These are phyloP conservation scores for Sporothrix mexicana DNA, from an alignment of 2,329 filamentous ascomycete genomes.

Conservation along the genomic window DNA sequence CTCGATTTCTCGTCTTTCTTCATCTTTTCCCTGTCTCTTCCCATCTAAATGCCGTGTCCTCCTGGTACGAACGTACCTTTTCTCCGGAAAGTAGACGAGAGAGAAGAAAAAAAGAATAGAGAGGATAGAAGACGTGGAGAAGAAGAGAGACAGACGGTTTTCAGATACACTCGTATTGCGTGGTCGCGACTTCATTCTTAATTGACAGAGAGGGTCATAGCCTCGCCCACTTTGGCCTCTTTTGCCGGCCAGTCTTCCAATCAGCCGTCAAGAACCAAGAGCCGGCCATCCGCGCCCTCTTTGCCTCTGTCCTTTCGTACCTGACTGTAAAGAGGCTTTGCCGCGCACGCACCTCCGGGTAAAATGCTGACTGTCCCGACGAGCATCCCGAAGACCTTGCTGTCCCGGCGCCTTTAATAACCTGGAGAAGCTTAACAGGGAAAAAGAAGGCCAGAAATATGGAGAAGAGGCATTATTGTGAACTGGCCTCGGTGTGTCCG, in stretches of 20 bases:
- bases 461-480: neutral
- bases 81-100: conserved; percentile 21
- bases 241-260: conserved; percentile 18
- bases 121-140: neutral
- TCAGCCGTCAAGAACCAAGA: neutral
- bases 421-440: conserved; percentile 7
- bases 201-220: neutral
- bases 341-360: conserved; percentile 23
- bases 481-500: neutral
- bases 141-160: neutral
- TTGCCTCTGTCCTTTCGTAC: neutral
- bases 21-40: neutral
- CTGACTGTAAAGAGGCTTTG: neutral
- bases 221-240: conserved; percentile 10
- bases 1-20: neutral
- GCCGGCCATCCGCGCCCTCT: neutral
- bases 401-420: neutral
- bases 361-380: neutral
- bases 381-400: neutral
- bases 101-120: neutral
- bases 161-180: neutral
- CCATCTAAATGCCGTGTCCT: conserved; percentile 16
- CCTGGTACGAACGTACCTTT: conserved; percentile 20
- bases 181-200: too few species aligned
- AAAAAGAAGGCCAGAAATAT: neutral